These are phyloP conservation scores for Sugiyamaella chiloensis DNA, from an alignment of 805 yeast genomes.

Conservation along the genomic window DNA sequence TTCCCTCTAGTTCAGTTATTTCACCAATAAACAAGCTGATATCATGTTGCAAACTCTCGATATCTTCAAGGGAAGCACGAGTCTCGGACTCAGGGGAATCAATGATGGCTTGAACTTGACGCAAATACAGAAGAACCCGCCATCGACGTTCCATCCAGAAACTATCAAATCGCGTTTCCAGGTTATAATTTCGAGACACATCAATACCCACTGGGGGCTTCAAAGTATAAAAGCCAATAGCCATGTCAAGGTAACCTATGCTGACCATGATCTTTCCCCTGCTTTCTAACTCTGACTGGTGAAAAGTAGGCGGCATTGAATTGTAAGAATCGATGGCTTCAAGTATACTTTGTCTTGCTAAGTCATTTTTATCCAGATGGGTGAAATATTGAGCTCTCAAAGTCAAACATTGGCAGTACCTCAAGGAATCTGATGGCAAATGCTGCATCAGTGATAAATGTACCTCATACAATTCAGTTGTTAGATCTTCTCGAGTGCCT, in stretches of 20 bases:
- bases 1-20: background rate
- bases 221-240: background rate
- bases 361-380: background rate
- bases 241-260: background rate
- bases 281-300: background rate
- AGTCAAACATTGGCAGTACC: background rate
- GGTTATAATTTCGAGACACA: background rate
- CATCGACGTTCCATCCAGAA: slow-evolving; percentile 2
- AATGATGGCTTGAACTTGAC: background rate
- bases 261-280: background rate
- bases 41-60: background rate
- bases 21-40: background rate
- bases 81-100: background rate
- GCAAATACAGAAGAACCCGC: background rate
- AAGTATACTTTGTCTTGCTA: background rate
- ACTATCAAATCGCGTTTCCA: background rate
- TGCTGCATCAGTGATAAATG: background rate
- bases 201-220: background rate
- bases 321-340: background rate
- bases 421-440: background rate
- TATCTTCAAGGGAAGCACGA: background rate
- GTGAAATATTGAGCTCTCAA: background rate
- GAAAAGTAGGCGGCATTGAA: background rate
- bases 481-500: slow-evolving; percentile 1
- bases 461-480: background rate